Evolutionary conservation across 805 yeast species (phyloP), one percentile per base, ranked within the genome.

Genomic region (Candida koratica): DNA sequence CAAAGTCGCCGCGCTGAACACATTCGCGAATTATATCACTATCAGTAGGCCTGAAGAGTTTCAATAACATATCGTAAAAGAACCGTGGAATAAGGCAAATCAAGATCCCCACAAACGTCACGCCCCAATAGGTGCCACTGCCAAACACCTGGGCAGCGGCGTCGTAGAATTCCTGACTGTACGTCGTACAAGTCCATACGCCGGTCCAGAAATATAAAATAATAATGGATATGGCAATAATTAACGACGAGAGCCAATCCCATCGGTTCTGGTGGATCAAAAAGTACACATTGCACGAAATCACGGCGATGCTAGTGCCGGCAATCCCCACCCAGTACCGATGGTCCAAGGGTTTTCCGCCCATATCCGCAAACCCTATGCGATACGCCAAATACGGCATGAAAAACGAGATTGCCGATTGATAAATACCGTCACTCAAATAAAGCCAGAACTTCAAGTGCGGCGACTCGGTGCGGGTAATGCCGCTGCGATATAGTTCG

Each of bases 161-260:
- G 48, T 77, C 77, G 56, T 78, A 84, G 46, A 76, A 81, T 49
- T 81, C 88, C 8, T 39, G 53, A 39, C 82, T 66, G 31, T 52
- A 54, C 2, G 63, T 34, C 0, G 75, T 53, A 3, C 84, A 65
- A 10, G 86, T 72, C 90, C 90, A 84, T 32, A 82, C 67, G 44
- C 90, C 90, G 1, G 89, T 78, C 94, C 94, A 84, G 19, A 72
- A 80, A 53, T 74, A 80, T 22, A 83, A 64, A 12, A 82, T 48
- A 17, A 83, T 44, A 29, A 79, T 69, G 1, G 90, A 81, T 14
- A 84, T 49, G 2, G 65, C 62, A 36, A 75, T 71, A 40, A 81
- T 70, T 37, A 80, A 50, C 9, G 67, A 50, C 4, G 83, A 72
- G 30, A 81, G 63, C 86, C 87, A 83, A 59, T 84, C 94, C 94